Percentiles rank a stretch among this genome's conserved stretches.
Evolutionary conservation across 108 stramenopile species (phyloP).

Genomic region (Skeletonema costatum): DNA sequence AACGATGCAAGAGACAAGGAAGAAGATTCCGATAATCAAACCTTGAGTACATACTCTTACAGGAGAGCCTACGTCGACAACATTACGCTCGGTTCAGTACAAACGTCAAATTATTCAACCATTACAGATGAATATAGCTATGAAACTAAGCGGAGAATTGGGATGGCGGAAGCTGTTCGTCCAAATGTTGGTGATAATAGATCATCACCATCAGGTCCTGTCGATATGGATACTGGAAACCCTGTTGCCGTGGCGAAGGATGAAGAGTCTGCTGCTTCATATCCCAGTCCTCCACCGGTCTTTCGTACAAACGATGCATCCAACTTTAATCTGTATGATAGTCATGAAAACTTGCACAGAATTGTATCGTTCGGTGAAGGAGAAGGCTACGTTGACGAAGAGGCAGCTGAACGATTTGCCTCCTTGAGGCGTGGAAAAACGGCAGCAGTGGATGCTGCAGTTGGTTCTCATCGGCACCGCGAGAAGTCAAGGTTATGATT

Average conservation of each 20-base stretch:
- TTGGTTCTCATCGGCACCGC: conserved; percentile 25
- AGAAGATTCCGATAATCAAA: conserved; percentile 10
- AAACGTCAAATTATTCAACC: conserved; percentile 18
- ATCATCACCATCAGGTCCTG: background rate
- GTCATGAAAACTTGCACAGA: conserved; percentile 6
- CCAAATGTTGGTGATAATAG: background rate
- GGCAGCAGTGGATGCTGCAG: background rate
- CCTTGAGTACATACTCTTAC: conserved; percentile 19
- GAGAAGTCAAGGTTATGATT: conserved; percentile 13
- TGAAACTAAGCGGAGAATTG: conserved; percentile 11
- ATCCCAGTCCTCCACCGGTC: conserved; percentile 14
- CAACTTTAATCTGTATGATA: conserved; percentile 12
- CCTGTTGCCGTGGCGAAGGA: background rate
- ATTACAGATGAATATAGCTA: conserved; percentile 21
- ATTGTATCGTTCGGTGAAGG: conserved; percentile 24
- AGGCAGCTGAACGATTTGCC: conserved; percentile 4
- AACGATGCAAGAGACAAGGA: background rate
- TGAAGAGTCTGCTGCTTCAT: background rate
- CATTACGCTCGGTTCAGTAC: conserved; percentile 10
- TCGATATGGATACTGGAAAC: conserved; percentile 2
- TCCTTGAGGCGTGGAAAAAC: background rate
- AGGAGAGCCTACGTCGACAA: conserved; percentile 17
- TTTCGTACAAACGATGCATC: conserved; percentile 1
- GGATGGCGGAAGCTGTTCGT: conserved; percentile 22
- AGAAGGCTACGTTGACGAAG: conserved; percentile 19